These are phyloP conservation scores for Blastobotrys elegans DNA, from an alignment of 1,139 yeast species.

Conservation along the genomic window DNA sequence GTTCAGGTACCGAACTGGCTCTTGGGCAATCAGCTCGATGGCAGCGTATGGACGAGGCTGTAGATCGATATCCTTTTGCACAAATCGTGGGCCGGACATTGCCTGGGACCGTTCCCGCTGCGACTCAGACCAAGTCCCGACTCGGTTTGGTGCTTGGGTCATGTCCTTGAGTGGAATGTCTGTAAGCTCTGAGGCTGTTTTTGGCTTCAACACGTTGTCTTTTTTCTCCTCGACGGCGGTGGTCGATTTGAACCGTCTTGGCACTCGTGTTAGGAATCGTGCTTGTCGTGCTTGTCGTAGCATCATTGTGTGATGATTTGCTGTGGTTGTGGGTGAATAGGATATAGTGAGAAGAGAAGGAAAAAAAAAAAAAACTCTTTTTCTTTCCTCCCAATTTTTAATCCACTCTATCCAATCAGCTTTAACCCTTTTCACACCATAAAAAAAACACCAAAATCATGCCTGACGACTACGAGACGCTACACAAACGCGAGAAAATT, in stretches of 20 bases:
- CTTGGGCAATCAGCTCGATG: constrained; percentile 71
- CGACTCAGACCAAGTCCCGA: constrained; percentile 62
- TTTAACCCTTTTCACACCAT: not conserved
- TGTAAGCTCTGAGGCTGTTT: not conserved
- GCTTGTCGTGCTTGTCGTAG: constrained; percentile 9
- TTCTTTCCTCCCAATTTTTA: not conserved
- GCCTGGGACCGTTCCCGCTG: constrained; percentile 62
- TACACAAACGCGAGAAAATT: constrained; percentile 16
- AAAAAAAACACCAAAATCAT: not conserved
- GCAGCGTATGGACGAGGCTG: constrained; percentile 86
- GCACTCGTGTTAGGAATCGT: constrained; percentile 3
- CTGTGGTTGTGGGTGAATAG: not conserved
- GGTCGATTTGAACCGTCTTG: constrained; percentile 8
- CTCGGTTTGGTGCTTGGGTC: constrained; percentile 72
- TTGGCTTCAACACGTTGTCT: not conserved
- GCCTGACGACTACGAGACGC: constrained; percentile 22
- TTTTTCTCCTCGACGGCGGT: not conserved
- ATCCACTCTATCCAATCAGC: constrained; percentile 5
- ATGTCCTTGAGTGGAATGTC: not conserved
- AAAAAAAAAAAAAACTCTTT: too few species aligned
- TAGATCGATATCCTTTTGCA: constrained; percentile 56
- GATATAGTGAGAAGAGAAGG: not conserved
- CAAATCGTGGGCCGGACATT: constrained; percentile 61
- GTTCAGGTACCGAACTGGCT: constrained; percentile 64
- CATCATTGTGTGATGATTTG: constrained; percentile 3